Conservation (phyloP, 352 stramenopile genomes). For the Phytophthora litchii region DNA sequence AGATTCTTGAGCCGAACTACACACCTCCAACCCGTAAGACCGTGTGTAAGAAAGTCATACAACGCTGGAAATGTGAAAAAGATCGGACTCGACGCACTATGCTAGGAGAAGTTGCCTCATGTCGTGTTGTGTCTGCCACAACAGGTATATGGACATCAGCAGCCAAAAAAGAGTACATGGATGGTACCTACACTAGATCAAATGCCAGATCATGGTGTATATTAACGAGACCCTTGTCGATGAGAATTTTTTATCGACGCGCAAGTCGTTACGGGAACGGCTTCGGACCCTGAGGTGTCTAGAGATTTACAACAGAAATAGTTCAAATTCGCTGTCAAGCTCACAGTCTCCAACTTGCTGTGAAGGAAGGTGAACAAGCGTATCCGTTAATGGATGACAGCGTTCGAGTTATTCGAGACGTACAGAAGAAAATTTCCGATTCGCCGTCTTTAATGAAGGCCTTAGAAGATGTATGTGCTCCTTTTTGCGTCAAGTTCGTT, state of each 20-base stretch:
- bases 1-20: too few relatives aligned
- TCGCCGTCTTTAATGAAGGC: slow-evolving; percentile 8
- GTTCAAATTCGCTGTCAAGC: slow-evolving; percentile 17
- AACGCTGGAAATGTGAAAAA: slow-evolving; percentile 13
- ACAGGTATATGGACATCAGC: slow-evolving; percentile 29
- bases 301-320: slow-evolving; percentile 1
- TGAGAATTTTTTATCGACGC: too few relatives aligned
- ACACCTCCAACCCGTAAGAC: too few relatives aligned
- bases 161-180: slow-evolving; percentile 22
- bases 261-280: too few relatives aligned
- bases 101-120: background rate
- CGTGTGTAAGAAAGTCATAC: background rate
- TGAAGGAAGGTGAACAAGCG: slow-evolving; percentile 8
- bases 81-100: background rate
- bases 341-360: slow-evolving; percentile 15
- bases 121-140: slow-evolving; percentile 11
- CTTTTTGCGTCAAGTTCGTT: slow-evolving; percentile 1
- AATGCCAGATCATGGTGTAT: slow-evolving; percentile 16
- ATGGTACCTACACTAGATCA: slow-evolving; percentile 28
- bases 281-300: too few relatives aligned
- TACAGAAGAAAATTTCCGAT: slow-evolving; percentile 15
- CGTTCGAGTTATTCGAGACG: slow-evolving; percentile 1
- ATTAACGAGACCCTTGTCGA: background rate
- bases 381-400: slow-evolving; percentile 2
- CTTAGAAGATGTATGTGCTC: background rate